Base-by-base conservation (phyloP, 139 green algal species). In the Mesostigma viride region DNA sequence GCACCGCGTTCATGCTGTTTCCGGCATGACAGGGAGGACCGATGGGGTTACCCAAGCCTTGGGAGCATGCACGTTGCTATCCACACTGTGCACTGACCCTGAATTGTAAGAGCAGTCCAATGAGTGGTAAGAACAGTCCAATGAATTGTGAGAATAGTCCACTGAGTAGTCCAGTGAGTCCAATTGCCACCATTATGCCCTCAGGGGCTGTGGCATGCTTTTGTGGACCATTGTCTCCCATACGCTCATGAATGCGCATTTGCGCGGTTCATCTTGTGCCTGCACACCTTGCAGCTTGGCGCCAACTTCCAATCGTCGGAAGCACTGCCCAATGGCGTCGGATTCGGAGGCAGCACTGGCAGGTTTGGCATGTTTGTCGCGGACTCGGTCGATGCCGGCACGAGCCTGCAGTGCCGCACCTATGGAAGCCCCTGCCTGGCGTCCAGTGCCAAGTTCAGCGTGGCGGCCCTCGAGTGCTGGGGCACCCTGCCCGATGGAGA, bases 331-430 rank as follows among this genome's bases (percentile, higher is more conserved):
- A 75, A 75, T 56, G 69, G 69, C 28, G 32, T 69, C 22, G 69
- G 69, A 24, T 64, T 75, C 35, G 69, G 69, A 24, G 69, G 69
- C 17, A 60, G 70, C 22, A 24, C 31, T 24, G 30, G 32, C 30
- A 60, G 70, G 31, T 75, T 75, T 22, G 69, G 45, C 4, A 22
- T 70, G 17, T 75, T 75, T 36, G 22, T 75, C 28, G 30, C 58
- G 53, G 28, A 4, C 32, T 24, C 44, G 22, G 53, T 75, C 20
- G 69, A 75, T 20, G 22, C 28, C 2, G 69, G 69, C 26, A 35
- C 65, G 36, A 62, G 44, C 24, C 69, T 60, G 28, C 35, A 60
- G 14, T 70, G 33, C 27, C 27, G 47, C 56, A 75, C 69, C 4
- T 75, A 11, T 60, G 17, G 17, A 26, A 63, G 24, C 44, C 61